These are phyloP conservation scores for Coemansia sp. DNA, from an alignment of 192 early-diverging fungal genomes.

Conservation along the genomic window DNA sequence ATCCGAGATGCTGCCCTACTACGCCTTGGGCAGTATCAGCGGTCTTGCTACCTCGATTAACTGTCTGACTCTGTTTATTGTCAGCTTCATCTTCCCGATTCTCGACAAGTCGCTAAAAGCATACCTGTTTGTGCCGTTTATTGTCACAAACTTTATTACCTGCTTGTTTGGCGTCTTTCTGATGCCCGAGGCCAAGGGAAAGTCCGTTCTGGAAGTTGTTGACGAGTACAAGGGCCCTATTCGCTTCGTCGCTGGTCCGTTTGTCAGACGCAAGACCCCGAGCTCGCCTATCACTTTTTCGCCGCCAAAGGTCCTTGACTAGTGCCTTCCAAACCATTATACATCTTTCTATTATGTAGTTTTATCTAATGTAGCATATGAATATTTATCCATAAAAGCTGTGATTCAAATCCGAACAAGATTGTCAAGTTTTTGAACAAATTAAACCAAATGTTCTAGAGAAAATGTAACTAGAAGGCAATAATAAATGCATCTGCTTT, in stretches of 20 bases:
- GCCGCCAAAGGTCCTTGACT: neutral
- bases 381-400: neutral
- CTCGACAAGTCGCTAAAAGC: conserved; percentile 55
- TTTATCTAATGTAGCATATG: neutral
- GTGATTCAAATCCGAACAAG: too few species aligned
- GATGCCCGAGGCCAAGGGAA: conserved; percentile 73
- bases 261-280: neutral
- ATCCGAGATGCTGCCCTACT: conserved; percentile 73
- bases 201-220: conserved; percentile 43
- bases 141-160: conserved; percentile 47
- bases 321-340: neutral
- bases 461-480: neutral
- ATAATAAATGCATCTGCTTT: neutral
- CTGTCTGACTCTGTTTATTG: conserved; percentile 65
- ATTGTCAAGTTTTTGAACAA: too few species aligned
- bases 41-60: conserved; percentile 66
- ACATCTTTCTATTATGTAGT: neutral
- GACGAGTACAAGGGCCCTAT: conserved; percentile 45
- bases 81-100: conserved; percentile 63
- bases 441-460: neutral
- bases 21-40: conserved; percentile 63
- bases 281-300: neutral
- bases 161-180: conserved; percentile 49
- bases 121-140: conserved; percentile 69
- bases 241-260: conserved; percentile 23